Evolutionary conservation across 2,329 filamentous ascomycete species (phyloP).

Genomic region (Arthroderma sp.): DNA sequence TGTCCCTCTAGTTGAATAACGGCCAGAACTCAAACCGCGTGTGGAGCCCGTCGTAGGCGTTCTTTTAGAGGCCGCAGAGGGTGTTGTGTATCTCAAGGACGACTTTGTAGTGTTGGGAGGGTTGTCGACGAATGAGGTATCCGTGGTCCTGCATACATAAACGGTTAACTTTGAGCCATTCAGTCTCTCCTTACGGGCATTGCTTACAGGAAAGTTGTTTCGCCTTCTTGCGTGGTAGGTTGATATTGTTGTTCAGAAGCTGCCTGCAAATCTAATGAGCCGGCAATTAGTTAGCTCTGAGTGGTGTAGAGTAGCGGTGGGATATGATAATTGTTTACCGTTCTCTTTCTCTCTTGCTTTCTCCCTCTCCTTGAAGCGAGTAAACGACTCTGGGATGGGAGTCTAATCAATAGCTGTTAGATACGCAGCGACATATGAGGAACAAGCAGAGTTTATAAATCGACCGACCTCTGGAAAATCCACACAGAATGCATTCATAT

Average conservation of each 20-base stretch:
- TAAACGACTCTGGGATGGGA: constrained; percentile 73
- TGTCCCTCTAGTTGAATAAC: constrained; percentile 29
- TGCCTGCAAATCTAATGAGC: background rate
- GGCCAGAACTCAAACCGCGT: constrained; percentile 22
- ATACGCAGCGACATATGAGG: background rate
- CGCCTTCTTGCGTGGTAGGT: constrained; percentile 40
- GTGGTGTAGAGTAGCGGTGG: background rate
- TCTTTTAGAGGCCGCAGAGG: constrained; percentile 17
- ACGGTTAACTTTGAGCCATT: constrained; percentile 78
- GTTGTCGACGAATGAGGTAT: constrained; percentile 83
- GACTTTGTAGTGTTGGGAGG: constrained; percentile 48
- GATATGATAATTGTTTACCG: background rate
- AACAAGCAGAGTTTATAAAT: background rate
- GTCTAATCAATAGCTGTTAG: constrained; percentile 41
- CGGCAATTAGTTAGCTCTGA: background rate
- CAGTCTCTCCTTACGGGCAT: background rate
- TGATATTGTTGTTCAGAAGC: background rate
- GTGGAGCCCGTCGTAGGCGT: constrained; percentile 16
- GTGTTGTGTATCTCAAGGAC: constrained; percentile 23
- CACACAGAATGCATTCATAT: constrained; percentile 98
- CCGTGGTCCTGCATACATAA: constrained; percentile 70
- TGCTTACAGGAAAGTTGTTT: constrained; percentile 73
- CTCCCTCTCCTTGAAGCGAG: constrained; percentile 45
- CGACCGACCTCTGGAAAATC: constrained; percentile 76
- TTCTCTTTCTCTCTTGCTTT: constrained; percentile 26